Evolutionary conservation across 2,329 filamentous ascomycete genomes (phyloP).

Genomic region (Incumbomyces lentus): DNA sequence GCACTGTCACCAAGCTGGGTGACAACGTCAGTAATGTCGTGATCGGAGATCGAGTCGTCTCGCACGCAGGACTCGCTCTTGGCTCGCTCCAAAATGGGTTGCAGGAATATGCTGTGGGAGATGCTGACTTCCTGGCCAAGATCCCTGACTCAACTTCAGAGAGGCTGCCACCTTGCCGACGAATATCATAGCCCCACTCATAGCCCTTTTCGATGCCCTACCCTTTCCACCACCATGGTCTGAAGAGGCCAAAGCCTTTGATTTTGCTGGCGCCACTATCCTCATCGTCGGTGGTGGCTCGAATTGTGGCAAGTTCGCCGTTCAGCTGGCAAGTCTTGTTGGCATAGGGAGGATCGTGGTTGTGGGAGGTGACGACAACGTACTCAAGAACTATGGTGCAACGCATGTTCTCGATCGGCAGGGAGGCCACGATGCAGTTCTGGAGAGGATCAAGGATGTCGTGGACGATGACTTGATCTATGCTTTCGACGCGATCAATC

Average conservation of each 20-base stretch:
- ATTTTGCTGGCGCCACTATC: conserved; percentile 14
- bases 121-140: conserved; percentile 23
- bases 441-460: conserved; percentile 25
- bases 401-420: conserved; percentile 35
- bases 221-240: conserved; percentile 21
- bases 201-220: conserved; percentile 28
- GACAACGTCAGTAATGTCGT: conserved; percentile 17
- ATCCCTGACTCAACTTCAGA: conserved; percentile 24
- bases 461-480: conserved; percentile 33
- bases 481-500: conserved; percentile 28
- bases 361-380: conserved; percentile 24
- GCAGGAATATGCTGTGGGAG: conserved; percentile 31
- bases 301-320: conserved; percentile 19
- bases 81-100: conserved; percentile 21
- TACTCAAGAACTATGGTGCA: conserved; percentile 29
- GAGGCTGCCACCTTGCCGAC: conserved; percentile 28
- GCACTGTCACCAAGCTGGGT: conserved; percentile 24
- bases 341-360: conserved; percentile 32
- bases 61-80: conserved; percentile 16
- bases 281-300: conserved; percentile 22
- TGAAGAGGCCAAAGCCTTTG: conserved; percentile 13
- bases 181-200: conserved; percentile 27
- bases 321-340: conserved; percentile 20
- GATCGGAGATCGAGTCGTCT: conserved; percentile 27
- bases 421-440: conserved; percentile 22